A percentile compares a stretch with the other conserved stretches of the same genome.
These are phyloP conservation scores for Microthlaspi erraticum DNA, from an alignment of 345 rosid genomes.

Conservation along the genomic window DNA sequence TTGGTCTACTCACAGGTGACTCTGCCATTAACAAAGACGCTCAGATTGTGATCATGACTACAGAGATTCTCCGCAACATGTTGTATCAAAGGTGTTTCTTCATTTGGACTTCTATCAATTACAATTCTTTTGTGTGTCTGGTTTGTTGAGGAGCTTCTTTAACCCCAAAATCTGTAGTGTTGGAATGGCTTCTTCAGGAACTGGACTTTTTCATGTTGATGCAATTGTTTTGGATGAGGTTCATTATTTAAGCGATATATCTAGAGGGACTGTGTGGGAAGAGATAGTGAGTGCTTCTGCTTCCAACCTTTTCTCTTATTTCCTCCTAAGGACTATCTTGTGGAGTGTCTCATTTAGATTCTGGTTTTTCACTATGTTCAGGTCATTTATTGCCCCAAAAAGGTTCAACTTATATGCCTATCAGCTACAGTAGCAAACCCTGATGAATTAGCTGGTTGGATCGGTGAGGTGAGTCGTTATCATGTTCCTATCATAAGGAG, in stretches of 20 bases:
- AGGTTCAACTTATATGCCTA: conserved; percentile 86
- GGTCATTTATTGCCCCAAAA: conserved; percentile 94
- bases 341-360: conserved; percentile 4
- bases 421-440: conserved; percentile 98
- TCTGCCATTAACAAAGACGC: conserved; percentile 86
- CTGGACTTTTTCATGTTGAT: conserved; percentile 88
- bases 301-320: not conserved
- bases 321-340: not conserved
- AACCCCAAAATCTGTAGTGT: conserved; percentile 53
- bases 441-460: conserved; percentile 97
- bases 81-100: conserved; percentile 76
- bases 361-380: conserved; percentile 41
- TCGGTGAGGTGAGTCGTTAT: conserved; percentile 66
- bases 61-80: conserved; percentile 97
- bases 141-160: conserved; percentile 8
- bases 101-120: conserved; percentile 3
- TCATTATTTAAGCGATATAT: conserved; percentile 94
- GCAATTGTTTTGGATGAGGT: conserved; percentile 95
- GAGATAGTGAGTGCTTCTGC: conserved; percentile 75
- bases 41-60: conserved; percentile 86
- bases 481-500: conserved; percentile 4
- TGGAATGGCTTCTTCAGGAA: conserved; percentile 84
- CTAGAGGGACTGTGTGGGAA: conserved; percentile 98
- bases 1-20: conserved; percentile 96
- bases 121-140: conserved; percentile 1